Base-by-base conservation (phyloP, 768 basidiomycete genomes). In the Mycena vulgaris region DNA sequence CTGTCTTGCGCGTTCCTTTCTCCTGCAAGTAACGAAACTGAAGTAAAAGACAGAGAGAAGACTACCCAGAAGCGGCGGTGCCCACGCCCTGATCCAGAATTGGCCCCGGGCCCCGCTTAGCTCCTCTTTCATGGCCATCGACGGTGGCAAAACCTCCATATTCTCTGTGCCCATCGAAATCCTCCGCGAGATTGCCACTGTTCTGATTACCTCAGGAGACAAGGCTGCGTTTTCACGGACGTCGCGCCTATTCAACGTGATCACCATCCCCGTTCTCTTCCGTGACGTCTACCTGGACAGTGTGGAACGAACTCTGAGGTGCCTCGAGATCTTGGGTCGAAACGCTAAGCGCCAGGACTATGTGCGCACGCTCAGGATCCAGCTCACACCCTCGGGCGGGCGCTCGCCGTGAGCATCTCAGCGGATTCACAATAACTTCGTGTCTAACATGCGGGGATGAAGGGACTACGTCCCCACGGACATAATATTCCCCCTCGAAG, bases 281-380 rank as follows among this genome's bases (percentile, higher is more conserved):
- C 59, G 66, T 0, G 31, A 62, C 5, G 16, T 68, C 13, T 21
- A 25, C 4, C 45, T 68, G 5, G 60, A 9, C 14, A 68, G 19
- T 5, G 66, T 62, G 19, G 60, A 47, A 13, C 19, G 17, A 3
- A 53, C 66, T 8, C 45, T 68, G 23, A 35, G 49, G 4, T 62
- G 51, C 27, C 35, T 68, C 6, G 11, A 39, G 19, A 31, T 35
- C 1, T 21, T 68, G 25, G 17, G 2, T 10, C 47, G 19, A 21
- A 25, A 55, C 3, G 42, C 59, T 14, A 39, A 45, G 14, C 19
- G 51, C 5, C 59, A 62, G n/a, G 53, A 56, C 25, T 21, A 25
- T 23, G 59, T 68, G 9, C 66, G 66, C 4, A 68, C 52, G 10
- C n/a, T 68, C 31, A 35, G 19, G 31, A 62, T 68, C 27, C n/a